Conservation (phyloP, 768 basidiomycete species). For the Boletus patriciae region DNA sequence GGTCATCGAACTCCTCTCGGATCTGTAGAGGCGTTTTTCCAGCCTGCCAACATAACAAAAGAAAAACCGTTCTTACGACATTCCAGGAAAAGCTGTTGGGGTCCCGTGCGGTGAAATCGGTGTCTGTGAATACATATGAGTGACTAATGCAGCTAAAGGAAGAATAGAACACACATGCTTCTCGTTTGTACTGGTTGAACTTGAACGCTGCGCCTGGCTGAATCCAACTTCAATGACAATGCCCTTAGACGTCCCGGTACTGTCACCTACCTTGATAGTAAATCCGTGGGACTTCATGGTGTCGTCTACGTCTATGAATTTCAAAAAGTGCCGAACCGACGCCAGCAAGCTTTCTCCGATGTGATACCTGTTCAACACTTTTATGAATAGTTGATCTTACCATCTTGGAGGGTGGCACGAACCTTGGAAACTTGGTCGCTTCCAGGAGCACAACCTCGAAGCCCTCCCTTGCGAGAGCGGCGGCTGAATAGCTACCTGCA, state of each 20-base stretch:
- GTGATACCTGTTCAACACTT: conserved; percentile 9
- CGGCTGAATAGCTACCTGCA: conserved; percentile 11
- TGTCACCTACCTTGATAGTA: conserved; percentile 5
- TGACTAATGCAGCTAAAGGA: not conserved
- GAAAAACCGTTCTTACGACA: not conserved
- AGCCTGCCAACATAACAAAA: too few species aligned
- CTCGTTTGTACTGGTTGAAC: conserved; percentile 16
- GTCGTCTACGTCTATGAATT: conserved; percentile 11
- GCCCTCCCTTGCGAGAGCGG: conserved; percentile 10
- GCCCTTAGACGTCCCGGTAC: too few species aligned
- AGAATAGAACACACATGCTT: conserved; percentile 6
- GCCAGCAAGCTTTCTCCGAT: conserved; percentile 16
- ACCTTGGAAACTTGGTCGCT: conserved; percentile 14
- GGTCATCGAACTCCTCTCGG: conserved; percentile 9
- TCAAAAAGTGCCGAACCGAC: conserved; percentile 8
- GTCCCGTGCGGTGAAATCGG: conserved; percentile 1
- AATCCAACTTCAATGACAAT: not conserved
- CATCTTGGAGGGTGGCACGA: not conserved
- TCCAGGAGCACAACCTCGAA: conserved; percentile 14
- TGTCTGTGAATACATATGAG: not conserved
- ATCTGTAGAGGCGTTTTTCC: not conserved
- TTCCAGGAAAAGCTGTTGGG: conserved; percentile 6
- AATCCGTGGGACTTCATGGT: conserved; percentile 7
- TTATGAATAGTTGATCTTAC: not conserved
- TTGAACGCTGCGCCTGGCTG: conserved; percentile 11